phyloP scores from a whole-genome alignment of 2,329 filamentous ascomycete species.

The Pseudopyrenochaeta lycopersici region DNA sequence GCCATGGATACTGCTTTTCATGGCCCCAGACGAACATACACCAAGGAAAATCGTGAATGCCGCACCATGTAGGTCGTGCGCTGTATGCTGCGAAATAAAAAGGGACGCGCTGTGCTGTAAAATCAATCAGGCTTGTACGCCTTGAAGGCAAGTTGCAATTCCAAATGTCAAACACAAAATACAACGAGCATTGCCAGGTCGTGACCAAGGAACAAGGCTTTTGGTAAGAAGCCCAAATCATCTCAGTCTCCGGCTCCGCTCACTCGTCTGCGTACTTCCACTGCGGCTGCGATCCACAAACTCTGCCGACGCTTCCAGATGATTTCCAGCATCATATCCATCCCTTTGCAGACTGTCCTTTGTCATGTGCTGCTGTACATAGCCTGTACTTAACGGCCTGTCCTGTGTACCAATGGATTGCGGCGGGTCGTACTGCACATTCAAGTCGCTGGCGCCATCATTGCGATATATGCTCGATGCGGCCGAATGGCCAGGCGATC shows the following conservation, averaged over 20 bases:
- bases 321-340: constrained; percentile 36
- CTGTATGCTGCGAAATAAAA: constrained; percentile 4
- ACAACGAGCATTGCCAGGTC: background rate
- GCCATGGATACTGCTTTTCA: constrained; percentile 24
- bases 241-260: constrained; percentile 22
- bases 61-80: background rate
- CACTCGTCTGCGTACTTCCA: constrained; percentile 42
- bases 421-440: constrained; percentile 22
- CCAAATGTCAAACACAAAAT: background rate
- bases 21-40: constrained; percentile 22
- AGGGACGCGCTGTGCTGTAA: background rate
- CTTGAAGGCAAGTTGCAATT: background rate
- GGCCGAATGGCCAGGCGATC: constrained; percentile 43
- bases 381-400: constrained; percentile 48
- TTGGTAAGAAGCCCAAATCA: background rate
- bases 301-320: constrained; percentile 48
- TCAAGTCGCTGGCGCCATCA: constrained; percentile 26
- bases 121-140: background rate
- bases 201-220: background rate
- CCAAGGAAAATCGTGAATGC: constrained; percentile 34
- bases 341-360: constrained; percentile 49
- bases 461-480: constrained; percentile 46
- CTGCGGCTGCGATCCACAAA: constrained; percentile 48
- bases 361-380: constrained; percentile 49
- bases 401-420: constrained; percentile 26